phyloP scores from a whole-genome alignment of 352 stramenopile genomes.

The Phytophthora crassamura region DNA sequence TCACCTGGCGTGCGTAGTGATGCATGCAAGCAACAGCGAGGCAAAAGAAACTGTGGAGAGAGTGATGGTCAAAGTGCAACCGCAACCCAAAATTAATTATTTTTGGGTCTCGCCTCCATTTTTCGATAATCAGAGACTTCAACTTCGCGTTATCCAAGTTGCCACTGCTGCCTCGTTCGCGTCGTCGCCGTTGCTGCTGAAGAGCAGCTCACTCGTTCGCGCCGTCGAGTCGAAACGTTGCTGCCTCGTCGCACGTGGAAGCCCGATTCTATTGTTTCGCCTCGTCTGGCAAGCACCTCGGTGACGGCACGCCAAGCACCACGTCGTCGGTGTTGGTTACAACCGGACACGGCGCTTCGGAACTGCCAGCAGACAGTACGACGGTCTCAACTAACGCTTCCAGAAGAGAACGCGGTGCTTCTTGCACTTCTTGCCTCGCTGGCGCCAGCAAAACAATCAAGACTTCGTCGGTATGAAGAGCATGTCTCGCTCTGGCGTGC shows the following conservation, averaged over 20 bases:
- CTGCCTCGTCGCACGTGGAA: slow-evolving; percentile 27
- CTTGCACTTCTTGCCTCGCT: slow-evolving; percentile 6
- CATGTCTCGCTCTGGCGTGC: slow-evolving; percentile 20
- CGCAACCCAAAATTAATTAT: slow-evolving; percentile 11
- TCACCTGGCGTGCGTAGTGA: slow-evolving; percentile 23
- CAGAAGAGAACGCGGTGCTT: slow-evolving; percentile 4
- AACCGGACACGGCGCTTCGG: slow-evolving; percentile 6
- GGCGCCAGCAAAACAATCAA: not conserved
- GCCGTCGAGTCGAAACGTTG: slow-evolving; percentile 11
- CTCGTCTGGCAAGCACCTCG: slow-evolving; percentile 26
- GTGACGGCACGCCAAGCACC: slow-evolving; percentile 20
- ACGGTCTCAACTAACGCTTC: not conserved
- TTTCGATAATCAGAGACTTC: too few relatives aligned
- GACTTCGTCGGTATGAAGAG: slow-evolving; percentile 7
- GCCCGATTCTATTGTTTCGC: slow-evolving; percentile 24
- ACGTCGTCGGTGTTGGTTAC: slow-evolving; percentile 10
- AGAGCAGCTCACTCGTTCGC: slow-evolving; percentile 8
- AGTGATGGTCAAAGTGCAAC: slow-evolving; percentile 11
- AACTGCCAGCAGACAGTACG: slow-evolving; percentile 23
- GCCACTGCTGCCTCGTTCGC: slow-evolving; percentile 5
- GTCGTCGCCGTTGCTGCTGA: slow-evolving; percentile 1
- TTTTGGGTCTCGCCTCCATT: too few relatives aligned
- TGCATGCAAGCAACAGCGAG: not conserved
- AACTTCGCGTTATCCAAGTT: slow-evolving; percentile 35
- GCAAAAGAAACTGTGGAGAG: not conserved